Percentiles rank a stretch among this genome's conserved stretches.
phyloP scores from a whole-genome alignment of 805 yeast genomes.

The Starmerella roubikii region DNA sequence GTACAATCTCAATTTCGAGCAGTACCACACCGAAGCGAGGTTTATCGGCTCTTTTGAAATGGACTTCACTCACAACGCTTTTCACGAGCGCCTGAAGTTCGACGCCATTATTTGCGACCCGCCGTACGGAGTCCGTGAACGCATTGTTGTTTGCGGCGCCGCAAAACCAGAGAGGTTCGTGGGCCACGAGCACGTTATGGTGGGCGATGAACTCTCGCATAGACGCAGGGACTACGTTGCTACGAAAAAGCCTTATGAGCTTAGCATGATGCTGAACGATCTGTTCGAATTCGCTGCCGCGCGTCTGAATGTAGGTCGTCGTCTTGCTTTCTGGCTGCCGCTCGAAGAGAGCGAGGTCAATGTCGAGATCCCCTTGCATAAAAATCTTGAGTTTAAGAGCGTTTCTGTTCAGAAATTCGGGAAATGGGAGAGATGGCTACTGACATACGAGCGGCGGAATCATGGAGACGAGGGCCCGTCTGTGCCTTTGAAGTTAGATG shows the following conservation, averaged over 20 bases:
- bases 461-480: constrained; percentile 30
- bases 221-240: constrained; percentile 73
- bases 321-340: constrained; percentile 96
- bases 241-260: constrained; percentile 79
- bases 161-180: constrained; percentile 47
- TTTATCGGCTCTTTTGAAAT: constrained; percentile 71
- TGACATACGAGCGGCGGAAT: constrained; percentile 59
- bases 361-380: constrained; percentile 56
- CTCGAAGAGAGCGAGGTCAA: constrained; percentile 71
- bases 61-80: constrained; percentile 89
- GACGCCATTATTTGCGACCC: constrained; percentile 92
- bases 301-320: constrained; percentile 58
- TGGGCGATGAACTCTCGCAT: constrained; percentile 67
- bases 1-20: constrained; percentile 54
- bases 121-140: constrained; percentile 95
- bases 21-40: constrained; percentile 45
- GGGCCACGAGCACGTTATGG: constrained; percentile 58
- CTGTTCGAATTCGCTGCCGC: constrained; percentile 57
- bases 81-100: constrained; percentile 45
- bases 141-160: constrained; percentile 84
- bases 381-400: constrained; percentile 52
- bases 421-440: constrained; percentile 81
- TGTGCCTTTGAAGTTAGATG: constrained; percentile 36
- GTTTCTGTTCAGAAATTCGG: constrained; percentile 77
- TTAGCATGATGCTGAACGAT: constrained; percentile 66